Conservation (phyloP, 2,329 filamentous ascomycete genomes). For the Apiospora arundinis region DNA sequence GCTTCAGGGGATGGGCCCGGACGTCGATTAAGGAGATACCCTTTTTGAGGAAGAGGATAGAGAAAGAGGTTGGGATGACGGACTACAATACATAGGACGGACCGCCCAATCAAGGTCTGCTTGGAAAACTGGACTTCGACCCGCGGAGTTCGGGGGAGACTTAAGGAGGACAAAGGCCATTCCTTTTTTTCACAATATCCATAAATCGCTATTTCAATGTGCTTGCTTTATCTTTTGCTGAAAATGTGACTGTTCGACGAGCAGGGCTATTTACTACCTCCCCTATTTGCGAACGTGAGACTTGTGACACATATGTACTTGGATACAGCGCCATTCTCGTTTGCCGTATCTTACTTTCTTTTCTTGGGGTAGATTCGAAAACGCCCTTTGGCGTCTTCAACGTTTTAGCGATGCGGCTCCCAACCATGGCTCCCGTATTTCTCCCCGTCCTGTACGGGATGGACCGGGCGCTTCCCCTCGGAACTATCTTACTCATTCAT, state of each 20-base stretch:
- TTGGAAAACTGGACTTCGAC: constrained; percentile 7
- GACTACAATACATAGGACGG: neutral
- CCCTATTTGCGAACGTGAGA: too few species aligned
- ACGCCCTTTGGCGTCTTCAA: too few species aligned
- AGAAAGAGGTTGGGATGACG: neutral
- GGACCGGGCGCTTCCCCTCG: too few species aligned
- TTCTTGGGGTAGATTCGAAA: too few species aligned
- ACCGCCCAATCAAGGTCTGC: neutral
- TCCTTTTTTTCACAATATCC: constrained; percentile 14
- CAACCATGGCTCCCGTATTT: too few species aligned
- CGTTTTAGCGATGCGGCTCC: too few species aligned
- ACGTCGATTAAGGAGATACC: constrained; percentile 9
- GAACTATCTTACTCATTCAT: too few species aligned
- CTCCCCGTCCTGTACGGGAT: too few species aligned
- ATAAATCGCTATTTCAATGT: neutral
- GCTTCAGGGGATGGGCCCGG: neutral
- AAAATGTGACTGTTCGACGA: neutral
- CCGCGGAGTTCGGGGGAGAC: neutral
- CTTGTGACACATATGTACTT: too few species aligned
- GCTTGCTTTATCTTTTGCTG: neutral
- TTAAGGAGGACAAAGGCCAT: constrained; percentile 3
- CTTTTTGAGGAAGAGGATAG: neutral
- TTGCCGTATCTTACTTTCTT: neutral
- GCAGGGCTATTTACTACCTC: neutral
- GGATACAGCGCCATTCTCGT: neutral